Percentiles rank a stretch among this genome's conserved stretches.
Conservation (phyloP, 2,329 filamentous ascomycete genomes). For the Catunica adiposa region DNA sequence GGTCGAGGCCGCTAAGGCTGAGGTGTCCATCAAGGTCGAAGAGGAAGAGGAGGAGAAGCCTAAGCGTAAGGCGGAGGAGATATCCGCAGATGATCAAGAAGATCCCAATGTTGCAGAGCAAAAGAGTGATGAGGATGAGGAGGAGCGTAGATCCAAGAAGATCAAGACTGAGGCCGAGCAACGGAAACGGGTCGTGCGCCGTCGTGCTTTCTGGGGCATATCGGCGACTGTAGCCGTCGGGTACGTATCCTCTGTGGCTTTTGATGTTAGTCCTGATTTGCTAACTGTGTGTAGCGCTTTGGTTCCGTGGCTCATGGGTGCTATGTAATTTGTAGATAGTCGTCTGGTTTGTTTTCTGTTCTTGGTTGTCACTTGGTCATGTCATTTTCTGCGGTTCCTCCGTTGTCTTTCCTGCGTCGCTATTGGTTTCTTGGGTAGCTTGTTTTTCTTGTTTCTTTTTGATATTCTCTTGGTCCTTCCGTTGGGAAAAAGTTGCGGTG, state of each 20-base stretch:
- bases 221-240: constrained; percentile 76
- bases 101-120: neutral
- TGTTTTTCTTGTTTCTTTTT: constrained; percentile 4
- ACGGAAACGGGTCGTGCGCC: constrained; percentile 72
- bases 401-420: neutral
- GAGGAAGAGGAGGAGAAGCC: constrained; percentile 20
- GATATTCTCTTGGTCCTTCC: constrained; percentile 7
- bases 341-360: constrained; percentile 7
- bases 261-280: constrained; percentile 15
- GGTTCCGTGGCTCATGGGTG: constrained; percentile 35
- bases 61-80: constrained; percentile 62
- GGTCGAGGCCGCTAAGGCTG: constrained; percentile 50
- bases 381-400: neutral
- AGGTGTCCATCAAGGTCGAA: constrained; percentile 25
- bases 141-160: constrained; percentile 49
- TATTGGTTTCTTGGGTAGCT: neutral
- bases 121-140: constrained; percentile 26
- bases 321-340: constrained; percentile 24
- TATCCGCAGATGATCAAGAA: constrained; percentile 37
- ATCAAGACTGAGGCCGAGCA: constrained; percentile 66
- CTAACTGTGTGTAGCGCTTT: constrained; percentile 23
- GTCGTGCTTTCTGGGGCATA: constrained; percentile 69
- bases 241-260: constrained; percentile 40
- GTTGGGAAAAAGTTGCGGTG: constrained; percentile 10
- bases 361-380: neutral